phyloP scores from a whole-genome alignment of 345 rosid genomes.

The Hypericum perforatum region DNA sequence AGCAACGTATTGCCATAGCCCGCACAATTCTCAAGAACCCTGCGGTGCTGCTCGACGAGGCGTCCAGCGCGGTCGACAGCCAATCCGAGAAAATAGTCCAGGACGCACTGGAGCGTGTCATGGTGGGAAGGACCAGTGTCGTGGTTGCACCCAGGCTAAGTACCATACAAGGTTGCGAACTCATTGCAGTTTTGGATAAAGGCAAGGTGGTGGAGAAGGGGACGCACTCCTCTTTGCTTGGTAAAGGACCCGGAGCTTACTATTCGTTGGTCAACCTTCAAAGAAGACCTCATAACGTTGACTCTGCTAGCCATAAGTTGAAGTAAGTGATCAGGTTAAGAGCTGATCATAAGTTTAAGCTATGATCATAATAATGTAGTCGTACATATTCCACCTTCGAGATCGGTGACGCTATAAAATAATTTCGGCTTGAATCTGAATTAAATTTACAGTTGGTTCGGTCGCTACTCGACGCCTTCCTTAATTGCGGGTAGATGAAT shows the following conservation, averaged over 20 bases:
- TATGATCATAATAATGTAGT: too few relatives aligned
- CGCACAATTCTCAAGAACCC: conserved; percentile 27
- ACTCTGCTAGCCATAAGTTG: too few relatives aligned
- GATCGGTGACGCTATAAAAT: too few relatives aligned
- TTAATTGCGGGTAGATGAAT: too few relatives aligned
- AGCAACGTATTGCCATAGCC: conserved; percentile 28
- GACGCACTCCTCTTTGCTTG: conserved; percentile 20
- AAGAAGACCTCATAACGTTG: background rate
- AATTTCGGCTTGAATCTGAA: too few relatives aligned
- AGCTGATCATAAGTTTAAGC: too few relatives aligned
- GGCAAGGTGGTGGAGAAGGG: conserved; percentile 26
- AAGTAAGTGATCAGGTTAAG: too few relatives aligned
- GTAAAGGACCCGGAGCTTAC: conserved; percentile 23
- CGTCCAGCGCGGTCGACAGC: conserved; percentile 28
- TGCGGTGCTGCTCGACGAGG: conserved; percentile 19
- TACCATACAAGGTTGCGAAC: conserved; percentile 19
- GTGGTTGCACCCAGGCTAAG: conserved; percentile 29
- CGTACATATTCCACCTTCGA: too few relatives aligned
- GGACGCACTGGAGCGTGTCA: conserved; percentile 27
- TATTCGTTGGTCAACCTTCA: conserved; percentile 24
- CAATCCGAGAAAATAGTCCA: conserved; percentile 24
- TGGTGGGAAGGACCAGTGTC: conserved; percentile 28
- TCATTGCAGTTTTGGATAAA: conserved; percentile 23
- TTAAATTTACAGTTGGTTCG: too few relatives aligned
- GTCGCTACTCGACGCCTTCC: too few relatives aligned